Base-by-base conservation (phyloP, 768 basidiomycete genomes). In the Termitomyces sp. region DNA sequence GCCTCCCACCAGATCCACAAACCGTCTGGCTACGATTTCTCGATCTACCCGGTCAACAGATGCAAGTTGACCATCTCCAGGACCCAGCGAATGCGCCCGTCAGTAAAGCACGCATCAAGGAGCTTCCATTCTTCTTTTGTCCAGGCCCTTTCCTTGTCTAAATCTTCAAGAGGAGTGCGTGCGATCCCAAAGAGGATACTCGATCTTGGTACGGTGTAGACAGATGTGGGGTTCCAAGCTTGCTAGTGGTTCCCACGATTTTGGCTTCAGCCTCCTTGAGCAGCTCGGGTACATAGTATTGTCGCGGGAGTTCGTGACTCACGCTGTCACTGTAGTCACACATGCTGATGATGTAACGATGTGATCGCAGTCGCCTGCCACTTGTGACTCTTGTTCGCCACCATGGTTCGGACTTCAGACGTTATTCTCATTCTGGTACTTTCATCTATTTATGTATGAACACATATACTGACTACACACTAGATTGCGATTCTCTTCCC, bases 401-500 rank as follows among this genome's bases (percentile, higher is more conserved):
- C 61, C 62, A 81, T 81, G 80, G 80, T 79, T 59, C 82, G 77
- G 69, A 75, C 81, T 20, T 90, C 89, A 26, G 91, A 94, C 75
- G 77, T 93, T 65, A 69, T 88, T 54, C 84, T 94, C 65, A 90
- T 94, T 63, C 72, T 94, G 54, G 90, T 88, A 26, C 8, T 51
- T 13, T 7, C 12, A 18, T 18, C 5, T 20, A 8, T 9, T 16
- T 55, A 5, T 10, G 44, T 24, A 7, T 12, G 15, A 15, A 16
- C 1, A 24, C 46, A 24, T 46, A n/a, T 44, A 26, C 26, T 45
- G 16, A 56, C 33, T 6, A 2, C 20, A 9, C 41, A 50, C n/a
- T 44, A 90, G 88, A 82, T 90, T 56, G 83, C 89, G 10, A 89
- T 92, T 65, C 65, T 92, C 52, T 91, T 92, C 68, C 90, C 91